Evolutionary conservation across 805 yeast genomes (phyloP).

Genomic region (Pichia scutulata): DNA sequence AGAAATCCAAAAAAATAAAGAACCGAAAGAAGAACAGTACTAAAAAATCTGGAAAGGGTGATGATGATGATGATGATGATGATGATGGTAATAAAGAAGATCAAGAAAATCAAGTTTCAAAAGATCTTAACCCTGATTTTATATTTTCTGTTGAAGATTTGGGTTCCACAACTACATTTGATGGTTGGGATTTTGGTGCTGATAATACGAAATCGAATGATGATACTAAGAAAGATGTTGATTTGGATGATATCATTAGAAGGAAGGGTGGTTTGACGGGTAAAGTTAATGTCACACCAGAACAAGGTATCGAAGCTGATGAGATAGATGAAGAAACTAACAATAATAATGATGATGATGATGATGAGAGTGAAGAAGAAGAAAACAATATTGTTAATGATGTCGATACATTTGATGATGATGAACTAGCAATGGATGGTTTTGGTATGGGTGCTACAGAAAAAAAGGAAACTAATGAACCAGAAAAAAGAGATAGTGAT

Average conservation of each 20-base stretch:
- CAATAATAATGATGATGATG: constrained; percentile 25
- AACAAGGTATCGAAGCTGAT: constrained; percentile 30
- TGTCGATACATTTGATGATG: constrained; percentile 24
- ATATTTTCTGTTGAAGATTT: constrained; percentile 49
- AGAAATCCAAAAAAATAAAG: neutral
- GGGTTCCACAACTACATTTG: constrained; percentile 34
- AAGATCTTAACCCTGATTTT: constrained; percentile 68
- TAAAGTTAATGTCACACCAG: constrained; percentile 25
- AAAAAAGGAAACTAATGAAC: constrained; percentile 17
- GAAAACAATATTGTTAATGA: constrained; percentile 25
- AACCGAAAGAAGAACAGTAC: neutral
- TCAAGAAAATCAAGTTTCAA: constrained; percentile 34
- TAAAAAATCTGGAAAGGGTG: constrained; percentile 4
- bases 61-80: constrained; percentile 11
- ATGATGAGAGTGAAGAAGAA: constrained; percentile 27
- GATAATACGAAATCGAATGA: constrained; percentile 23
- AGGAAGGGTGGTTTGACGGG: constrained; percentile 64
- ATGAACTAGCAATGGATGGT: constrained; percentile 36
- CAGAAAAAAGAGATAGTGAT: constrained; percentile 16
- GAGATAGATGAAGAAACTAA: constrained; percentile 35
- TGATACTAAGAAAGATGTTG: constrained; percentile 51
- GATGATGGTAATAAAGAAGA: constrained; percentile 28
- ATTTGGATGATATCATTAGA: constrained; percentile 79
- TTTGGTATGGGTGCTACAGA: constrained; percentile 31
- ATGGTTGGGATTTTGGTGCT: constrained; percentile 81